Evolutionary conservation across 768 basidiomycete genomes (phyloP).

Genomic region (Suillus alpinus): DNA sequence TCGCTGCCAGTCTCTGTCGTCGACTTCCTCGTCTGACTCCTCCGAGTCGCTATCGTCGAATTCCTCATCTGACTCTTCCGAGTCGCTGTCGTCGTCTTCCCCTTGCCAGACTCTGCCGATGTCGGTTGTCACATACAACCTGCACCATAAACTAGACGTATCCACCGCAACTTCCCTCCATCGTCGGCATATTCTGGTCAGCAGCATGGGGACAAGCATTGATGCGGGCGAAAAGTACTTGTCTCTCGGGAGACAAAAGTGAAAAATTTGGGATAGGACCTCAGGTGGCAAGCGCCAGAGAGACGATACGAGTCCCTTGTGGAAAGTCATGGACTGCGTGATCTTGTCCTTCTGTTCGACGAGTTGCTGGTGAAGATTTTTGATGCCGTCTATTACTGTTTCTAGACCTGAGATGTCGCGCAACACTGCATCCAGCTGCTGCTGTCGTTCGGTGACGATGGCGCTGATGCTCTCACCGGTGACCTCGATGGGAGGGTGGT

Average conservation of each 20-base stretch:
- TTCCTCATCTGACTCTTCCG: too few relatives aligned
- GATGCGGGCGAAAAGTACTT: background rate
- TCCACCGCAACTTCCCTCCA: too few relatives aligned
- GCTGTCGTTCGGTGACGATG: constrained; percentile 15
- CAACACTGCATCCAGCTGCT: constrained; percentile 15
- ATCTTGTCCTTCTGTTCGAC: constrained; percentile 14
- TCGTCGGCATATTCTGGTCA: too few relatives aligned
- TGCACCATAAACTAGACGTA: too few relatives aligned
- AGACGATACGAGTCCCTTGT: constrained; percentile 21
- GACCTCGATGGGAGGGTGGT: constrained; percentile 12
- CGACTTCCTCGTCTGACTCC: too few relatives aligned
- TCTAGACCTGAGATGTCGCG: constrained; percentile 12
- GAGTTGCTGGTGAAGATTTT: constrained; percentile 11
- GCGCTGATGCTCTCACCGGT: constrained; percentile 9
- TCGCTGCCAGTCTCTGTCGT: background rate
- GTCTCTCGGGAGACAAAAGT: constrained; percentile 30
- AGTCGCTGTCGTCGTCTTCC: too few relatives aligned
- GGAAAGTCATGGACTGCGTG: constrained; percentile 14
- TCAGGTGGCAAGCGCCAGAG: constrained; percentile 44
- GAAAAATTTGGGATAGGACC: constrained; percentile 46
- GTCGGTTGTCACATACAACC: too few relatives aligned
- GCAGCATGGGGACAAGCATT: too few relatives aligned
- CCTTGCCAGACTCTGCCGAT: too few relatives aligned
- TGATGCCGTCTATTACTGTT: constrained; percentile 15
- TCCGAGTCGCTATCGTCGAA: too few relatives aligned